Evolutionary conservation across 2,329 filamentous ascomycete genomes (phyloP).

Genomic region (Cryphonectria naterciae): DNA sequence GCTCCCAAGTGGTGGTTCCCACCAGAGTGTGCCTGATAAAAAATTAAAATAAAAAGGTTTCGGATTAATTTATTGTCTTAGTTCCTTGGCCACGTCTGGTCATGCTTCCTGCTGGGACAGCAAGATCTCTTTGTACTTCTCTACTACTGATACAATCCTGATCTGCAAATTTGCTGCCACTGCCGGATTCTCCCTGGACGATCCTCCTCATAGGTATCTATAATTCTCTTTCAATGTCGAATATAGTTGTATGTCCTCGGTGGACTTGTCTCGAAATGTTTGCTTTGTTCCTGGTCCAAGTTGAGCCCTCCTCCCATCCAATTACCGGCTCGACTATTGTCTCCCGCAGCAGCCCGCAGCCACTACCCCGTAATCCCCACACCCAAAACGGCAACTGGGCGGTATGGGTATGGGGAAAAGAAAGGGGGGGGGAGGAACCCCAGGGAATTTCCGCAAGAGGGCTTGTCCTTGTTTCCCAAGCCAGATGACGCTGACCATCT

Average conservation of each 20-base stretch:
- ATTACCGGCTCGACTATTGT: background rate
- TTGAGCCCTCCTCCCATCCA: background rate
- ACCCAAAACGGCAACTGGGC: conserved; percentile 11
- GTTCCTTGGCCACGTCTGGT: background rate
- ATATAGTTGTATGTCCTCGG: background rate
- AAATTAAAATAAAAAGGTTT: too few relatives aligned
- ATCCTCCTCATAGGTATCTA: background rate
- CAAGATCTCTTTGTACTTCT: background rate
- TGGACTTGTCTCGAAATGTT: background rate
- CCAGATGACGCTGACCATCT: background rate
- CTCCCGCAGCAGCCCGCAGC: conserved; percentile 7
- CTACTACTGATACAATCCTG: background rate
- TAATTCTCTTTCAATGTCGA: background rate
- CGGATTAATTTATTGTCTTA: background rate
- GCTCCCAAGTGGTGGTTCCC: background rate
- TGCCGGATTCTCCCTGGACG: background rate
- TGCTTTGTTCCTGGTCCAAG: background rate
- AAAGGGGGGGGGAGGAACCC: background rate
- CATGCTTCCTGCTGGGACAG: background rate
- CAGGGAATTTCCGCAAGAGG: conserved; percentile 8
- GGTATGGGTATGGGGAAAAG: background rate
- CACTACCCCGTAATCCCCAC: conserved; percentile 7
- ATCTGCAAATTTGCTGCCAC: background rate
- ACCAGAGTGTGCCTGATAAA: background rate
- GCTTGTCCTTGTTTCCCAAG: conserved; percentile 5